Conservation (phyloP, 202 grass and related monocot genomes). For the Elaeis oleifera region DNA sequence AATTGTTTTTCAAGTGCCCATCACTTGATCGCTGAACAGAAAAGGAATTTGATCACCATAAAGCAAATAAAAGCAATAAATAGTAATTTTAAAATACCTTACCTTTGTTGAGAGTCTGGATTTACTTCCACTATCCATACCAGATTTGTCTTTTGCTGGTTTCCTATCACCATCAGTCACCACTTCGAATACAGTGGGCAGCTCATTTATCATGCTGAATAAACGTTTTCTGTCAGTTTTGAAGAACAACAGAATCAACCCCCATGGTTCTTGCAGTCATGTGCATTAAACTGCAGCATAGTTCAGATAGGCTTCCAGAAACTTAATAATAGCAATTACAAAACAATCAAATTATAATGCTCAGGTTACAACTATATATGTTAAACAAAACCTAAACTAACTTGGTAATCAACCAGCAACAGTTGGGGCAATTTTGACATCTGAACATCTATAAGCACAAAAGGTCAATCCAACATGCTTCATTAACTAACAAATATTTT, state of each 20-base stretch:
- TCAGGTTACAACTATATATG: too few relatives aligned
- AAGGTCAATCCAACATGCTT: too few relatives aligned
- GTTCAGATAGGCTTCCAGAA: too few relatives aligned
- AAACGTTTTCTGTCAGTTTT: slow-evolving; percentile 51
- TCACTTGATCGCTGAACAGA: slow-evolving; percentile 52
- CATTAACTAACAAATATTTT: too few relatives aligned
- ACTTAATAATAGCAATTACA: too few relatives aligned
- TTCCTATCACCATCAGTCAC: slow-evolving; percentile 35
- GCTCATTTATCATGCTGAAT: slow-evolving; percentile 76
- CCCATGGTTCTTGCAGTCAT: too few relatives aligned
- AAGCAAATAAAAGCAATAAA: background rate
- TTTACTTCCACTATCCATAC: slow-evolving; percentile 49
- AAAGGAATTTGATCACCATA: slow-evolving; percentile 2
- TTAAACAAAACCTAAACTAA: too few relatives aligned
- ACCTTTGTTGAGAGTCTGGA: slow-evolving; percentile 59
- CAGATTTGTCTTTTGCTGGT: slow-evolving; percentile 46
- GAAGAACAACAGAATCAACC: background rate
- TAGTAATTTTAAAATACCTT: background rate
- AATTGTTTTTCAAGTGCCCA: slow-evolving; percentile 35
- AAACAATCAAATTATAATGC: too few relatives aligned
- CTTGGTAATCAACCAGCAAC: too few relatives aligned
- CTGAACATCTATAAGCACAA: too few relatives aligned
- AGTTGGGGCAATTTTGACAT: too few relatives aligned
- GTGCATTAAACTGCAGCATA: too few relatives aligned
- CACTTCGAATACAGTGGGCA: slow-evolving; percentile 62